Base-by-base conservation (phyloP, 1,284 basidiomycete genomes). In the Ustilago cynodontis region DNA sequence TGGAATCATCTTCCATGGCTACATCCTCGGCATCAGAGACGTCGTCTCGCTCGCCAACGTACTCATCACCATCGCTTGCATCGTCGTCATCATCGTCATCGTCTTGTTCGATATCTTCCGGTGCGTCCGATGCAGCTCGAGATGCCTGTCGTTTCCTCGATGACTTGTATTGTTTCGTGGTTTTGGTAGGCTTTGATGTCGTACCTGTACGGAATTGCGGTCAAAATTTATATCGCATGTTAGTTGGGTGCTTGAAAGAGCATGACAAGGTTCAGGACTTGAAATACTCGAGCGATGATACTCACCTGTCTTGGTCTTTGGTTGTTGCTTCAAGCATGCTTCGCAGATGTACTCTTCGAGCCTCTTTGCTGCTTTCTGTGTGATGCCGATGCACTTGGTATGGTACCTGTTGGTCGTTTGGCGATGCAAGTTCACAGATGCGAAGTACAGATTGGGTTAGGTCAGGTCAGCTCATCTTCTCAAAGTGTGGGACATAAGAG, bases 291-390 rank as follows among this genome's bases (percentile, higher is more conserved):
- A 16, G 24, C 16, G 10, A 24, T n/a, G 26, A n/a, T 47, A 81
- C 80, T 79, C 71, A 82, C 80, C 41, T 57, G 59, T 68, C 7
- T 58, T 59, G 13, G 55, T 28, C 7, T 51, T 20, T 14, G 31
- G 14, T 16, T 67, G 59, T 22, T 50, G 62, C 22, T 22, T 56
- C 5, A n/a, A 28, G 56, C 83, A 85, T 18, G 61, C 29, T 16
- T 77, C 56, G 65, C 84, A 85, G 18, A 73, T 50, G 55, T 83
- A 85, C 26, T 80, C 80, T 29, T 75, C 67, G 35, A 85, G 76
- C 51, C 71, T 73, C 41, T 81, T 74, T 35, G 82, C 83, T 11
- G 64, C 80, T 16, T 71, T 69, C 52, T 84, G 74, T 3, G 79
- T 77, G 49, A 85, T 71, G 31, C 77, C 77, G 33, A 85, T 74